Conservation (phyloP, 139 green algal species). For the Chlorella sorokiniana region DNA sequence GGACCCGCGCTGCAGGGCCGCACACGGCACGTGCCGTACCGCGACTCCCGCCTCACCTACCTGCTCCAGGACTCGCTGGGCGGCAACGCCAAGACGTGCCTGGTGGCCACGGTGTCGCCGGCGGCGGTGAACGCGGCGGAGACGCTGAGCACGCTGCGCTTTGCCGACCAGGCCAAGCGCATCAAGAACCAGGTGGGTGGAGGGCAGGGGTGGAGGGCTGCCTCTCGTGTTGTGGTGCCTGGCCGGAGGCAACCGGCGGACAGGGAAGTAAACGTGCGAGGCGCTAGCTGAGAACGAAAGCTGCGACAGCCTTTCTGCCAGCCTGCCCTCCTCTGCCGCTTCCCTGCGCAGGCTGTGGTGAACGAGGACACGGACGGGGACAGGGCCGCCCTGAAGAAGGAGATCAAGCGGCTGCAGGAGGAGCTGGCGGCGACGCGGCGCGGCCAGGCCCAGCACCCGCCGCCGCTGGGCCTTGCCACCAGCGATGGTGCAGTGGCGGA, state of each 20-base stretch:
- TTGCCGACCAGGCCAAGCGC: constrained; percentile 87
- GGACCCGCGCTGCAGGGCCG: constrained; percentile 28
- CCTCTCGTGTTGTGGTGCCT: background rate
- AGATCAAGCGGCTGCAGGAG: constrained; percentile 63
- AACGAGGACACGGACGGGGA: constrained; percentile 75
- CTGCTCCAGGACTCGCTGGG: constrained; percentile 95
- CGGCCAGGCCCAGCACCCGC: constrained; percentile 20
- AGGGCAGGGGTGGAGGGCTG: background rate
- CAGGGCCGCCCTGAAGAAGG: constrained; percentile 51
- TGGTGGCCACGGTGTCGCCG: constrained; percentile 87
- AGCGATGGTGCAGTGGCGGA: background rate
- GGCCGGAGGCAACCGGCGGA: too few relatives aligned
- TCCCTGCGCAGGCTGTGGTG: constrained; percentile 58
- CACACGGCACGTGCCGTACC: constrained; percentile 89
- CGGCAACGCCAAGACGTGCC: constrained; percentile 89
- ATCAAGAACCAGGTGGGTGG: constrained; percentile 85
- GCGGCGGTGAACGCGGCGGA: constrained; percentile 63
- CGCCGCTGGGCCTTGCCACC: background rate
- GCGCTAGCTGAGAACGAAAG: too few relatives aligned
- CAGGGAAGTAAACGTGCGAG: too few relatives aligned
- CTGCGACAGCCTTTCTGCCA: too few relatives aligned
- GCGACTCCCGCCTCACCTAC: constrained; percentile 96
- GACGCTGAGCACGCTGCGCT: constrained; percentile 90
- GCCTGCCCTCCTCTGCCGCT: background rate
- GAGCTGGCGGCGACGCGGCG: constrained; percentile 32